Evolutionary conservation across 495 filamentous ascomycete genomes (phyloP).

Genomic region (Penicillium mononematosum): DNA sequence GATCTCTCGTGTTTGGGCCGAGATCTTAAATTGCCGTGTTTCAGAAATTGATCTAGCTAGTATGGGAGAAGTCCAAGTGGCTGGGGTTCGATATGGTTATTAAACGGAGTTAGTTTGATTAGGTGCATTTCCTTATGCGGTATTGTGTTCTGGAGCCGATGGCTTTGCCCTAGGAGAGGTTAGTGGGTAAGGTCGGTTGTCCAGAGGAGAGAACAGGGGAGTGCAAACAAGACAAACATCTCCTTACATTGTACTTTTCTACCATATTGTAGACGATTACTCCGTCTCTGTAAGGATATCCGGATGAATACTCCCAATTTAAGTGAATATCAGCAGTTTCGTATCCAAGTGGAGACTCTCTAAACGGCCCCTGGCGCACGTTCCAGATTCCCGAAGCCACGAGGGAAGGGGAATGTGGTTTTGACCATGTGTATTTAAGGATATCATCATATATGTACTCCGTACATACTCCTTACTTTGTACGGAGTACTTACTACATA

Average conservation of each 20-base stretch:
- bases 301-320: too few relatives aligned
- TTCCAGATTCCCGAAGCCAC: slow-evolving; percentile 4
- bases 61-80: background rate
- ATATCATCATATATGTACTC: background rate
- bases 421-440: too few relatives aligned
- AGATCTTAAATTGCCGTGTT: slow-evolving; percentile 4
- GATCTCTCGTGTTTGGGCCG: background rate
- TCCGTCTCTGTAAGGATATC: too few relatives aligned
- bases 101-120: slow-evolving; percentile 8
- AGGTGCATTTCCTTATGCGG: background rate
- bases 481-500: too few relatives aligned
- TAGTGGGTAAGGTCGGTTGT: background rate
- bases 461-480: too few relatives aligned
- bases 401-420: background rate
- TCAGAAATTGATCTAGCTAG: background rate
- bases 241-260: too few relatives aligned
- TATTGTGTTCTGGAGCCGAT: background rate
- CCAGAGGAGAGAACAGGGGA: background rate
- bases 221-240: slow-evolving; percentile 1
- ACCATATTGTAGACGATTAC: too few relatives aligned
- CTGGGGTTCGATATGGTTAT: slow-evolving; percentile 6
- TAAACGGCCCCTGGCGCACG: slow-evolving; percentile 19
- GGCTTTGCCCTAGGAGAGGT: background rate
- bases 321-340: background rate
- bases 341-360: slow-evolving; percentile 4